These are phyloP conservation scores for Cutaneotrichosporon cavernicola DNA, from an alignment of 1,284 basidiomycete genomes.

Conservation along the genomic window DNA sequence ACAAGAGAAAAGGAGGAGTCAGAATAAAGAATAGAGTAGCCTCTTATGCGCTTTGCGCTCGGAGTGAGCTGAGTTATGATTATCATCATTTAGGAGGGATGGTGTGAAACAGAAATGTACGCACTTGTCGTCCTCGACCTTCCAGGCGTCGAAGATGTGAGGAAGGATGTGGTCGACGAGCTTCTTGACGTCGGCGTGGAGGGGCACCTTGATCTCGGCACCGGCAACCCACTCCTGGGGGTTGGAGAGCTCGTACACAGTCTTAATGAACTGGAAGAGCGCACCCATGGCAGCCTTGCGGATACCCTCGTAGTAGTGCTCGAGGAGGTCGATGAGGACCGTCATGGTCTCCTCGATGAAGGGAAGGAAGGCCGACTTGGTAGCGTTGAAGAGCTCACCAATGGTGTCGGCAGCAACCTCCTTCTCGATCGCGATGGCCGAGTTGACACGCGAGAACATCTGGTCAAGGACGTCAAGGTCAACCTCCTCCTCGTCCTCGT, in stretches of 20 bases:
- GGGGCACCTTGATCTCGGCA: constrained; percentile 58
- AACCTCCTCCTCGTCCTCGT: constrained; percentile 70
- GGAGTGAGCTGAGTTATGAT: constrained; percentile 82
- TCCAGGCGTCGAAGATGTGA: constrained; percentile 82
- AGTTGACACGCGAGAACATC: constrained; percentile 70
- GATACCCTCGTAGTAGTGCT: constrained; percentile 98
- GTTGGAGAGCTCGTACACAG: constrained; percentile 85
- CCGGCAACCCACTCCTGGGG: constrained; percentile 81
- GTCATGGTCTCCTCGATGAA: constrained; percentile 69
- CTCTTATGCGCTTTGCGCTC: constrained; percentile 65
- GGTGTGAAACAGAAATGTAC: constrained; percentile 51
- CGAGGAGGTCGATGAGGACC: constrained; percentile 76
- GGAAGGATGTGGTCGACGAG: constrained; percentile 75
- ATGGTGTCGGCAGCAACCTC: constrained; percentile 98
- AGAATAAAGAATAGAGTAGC: constrained; percentile 54
- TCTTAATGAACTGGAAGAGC: constrained; percentile 84
- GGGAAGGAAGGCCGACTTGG: constrained; percentile 82
- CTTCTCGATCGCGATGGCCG: constrained; percentile 97
- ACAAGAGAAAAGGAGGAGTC: constrained; percentile 28
- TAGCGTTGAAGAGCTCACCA: constrained; percentile 83
- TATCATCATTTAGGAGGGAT: constrained; percentile 59
- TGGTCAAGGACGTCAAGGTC: constrained; percentile 75
- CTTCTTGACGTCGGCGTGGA: constrained; percentile 76
- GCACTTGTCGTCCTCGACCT: constrained; percentile 96
- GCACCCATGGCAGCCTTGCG: constrained; percentile 90